phyloP scores from a whole-genome alignment of 2,329 filamentous ascomycete genomes.

The Fusarium secorum region DNA sequence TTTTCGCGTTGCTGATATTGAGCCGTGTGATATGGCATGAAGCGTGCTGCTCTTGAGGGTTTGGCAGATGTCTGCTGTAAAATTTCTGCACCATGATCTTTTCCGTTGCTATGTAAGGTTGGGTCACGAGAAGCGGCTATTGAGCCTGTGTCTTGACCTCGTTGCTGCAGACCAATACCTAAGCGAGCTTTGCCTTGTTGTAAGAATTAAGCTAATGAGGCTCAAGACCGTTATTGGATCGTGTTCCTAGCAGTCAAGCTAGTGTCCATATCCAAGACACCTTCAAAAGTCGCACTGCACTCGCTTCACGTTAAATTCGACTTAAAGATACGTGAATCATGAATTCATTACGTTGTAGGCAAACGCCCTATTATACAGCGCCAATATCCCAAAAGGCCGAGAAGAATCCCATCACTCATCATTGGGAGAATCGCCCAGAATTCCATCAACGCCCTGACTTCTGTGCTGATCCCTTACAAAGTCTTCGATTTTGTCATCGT shows the following conservation, averaged over 20 bases:
- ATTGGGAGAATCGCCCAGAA: constrained; percentile 28
- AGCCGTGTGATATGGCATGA: background rate
- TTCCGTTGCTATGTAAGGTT: background rate
- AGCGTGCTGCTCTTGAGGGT: background rate
- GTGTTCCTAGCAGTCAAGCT: background rate
- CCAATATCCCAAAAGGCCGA: background rate
- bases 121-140: too few relatives aligned
- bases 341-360: constrained; percentile 7
- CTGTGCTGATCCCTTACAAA: constrained; percentile 62
- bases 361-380: constrained; percentile 2
- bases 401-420: constrained; percentile 15
- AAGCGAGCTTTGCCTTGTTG: background rate
- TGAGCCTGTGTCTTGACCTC: background rate
- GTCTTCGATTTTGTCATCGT: constrained; percentile 60
- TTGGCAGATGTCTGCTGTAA: background rate
- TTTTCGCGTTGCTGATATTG: background rate
- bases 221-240: background rate
- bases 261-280: background rate
- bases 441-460: constrained; percentile 50
- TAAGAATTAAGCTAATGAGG: background rate
- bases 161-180: background rate
- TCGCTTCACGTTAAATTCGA: background rate
- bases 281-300: background rate
- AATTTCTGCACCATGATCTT: background rate
- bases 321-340: background rate